phyloP scores from a whole-genome alignment of 2,329 filamentous ascomycete genomes.

The Pseudogymnoascus sp. region DNA sequence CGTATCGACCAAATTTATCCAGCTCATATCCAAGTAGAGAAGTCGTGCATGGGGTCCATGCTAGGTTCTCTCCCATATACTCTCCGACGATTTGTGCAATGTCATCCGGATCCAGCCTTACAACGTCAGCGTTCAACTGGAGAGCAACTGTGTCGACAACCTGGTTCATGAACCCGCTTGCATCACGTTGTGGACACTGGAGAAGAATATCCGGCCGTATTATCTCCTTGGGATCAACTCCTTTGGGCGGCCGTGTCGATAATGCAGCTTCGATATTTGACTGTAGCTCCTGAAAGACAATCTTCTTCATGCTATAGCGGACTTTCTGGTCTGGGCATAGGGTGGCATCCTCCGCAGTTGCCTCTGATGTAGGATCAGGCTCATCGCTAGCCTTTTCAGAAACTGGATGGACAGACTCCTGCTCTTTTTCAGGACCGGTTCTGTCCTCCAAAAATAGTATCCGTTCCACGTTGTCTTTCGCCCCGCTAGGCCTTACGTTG shows the following conservation, averaged over 20 bases:
- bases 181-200: conserved; percentile 49
- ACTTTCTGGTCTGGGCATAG: not conserved
- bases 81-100: conserved; percentile 61
- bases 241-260: conserved; percentile 28
- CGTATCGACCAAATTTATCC: conserved; percentile 46
- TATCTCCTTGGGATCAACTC: conserved; percentile 32
- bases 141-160: conserved; percentile 57
- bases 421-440: not conserved
- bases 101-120: conserved; percentile 61
- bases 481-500: conserved; percentile 33
- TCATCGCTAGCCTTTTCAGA: not conserved
- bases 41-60: conserved; percentile 37
- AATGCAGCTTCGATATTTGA: not conserved
- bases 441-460: not conserved
- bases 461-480: conserved; percentile 2
- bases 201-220: conserved; percentile 49
- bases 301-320: not conserved
- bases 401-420: not conserved
- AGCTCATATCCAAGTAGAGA: conserved; percentile 50
- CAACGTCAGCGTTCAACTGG: conserved; percentile 55
- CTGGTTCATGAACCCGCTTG: conserved; percentile 45
- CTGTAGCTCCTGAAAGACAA: not conserved
- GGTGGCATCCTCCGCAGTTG: not conserved
- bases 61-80: conserved; percentile 58
- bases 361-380: not conserved